These are phyloP conservation scores for Ramaria sp. DNA, from an alignment of 768 basidiomycete genomes.

Conservation along the genomic window DNA sequence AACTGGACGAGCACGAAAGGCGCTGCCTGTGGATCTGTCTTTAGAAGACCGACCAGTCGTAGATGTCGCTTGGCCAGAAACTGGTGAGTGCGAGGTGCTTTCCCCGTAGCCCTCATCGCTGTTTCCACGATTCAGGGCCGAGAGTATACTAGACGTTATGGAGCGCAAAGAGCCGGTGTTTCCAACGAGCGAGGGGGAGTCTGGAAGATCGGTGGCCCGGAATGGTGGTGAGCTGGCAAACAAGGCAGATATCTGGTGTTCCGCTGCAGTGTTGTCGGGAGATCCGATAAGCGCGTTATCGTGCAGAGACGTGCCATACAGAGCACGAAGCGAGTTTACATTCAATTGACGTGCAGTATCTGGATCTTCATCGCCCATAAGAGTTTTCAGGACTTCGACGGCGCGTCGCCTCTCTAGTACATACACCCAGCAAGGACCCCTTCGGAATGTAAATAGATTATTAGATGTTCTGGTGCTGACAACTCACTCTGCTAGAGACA, in stretches of 20 bases:
- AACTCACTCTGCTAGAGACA: constrained; percentile 70
- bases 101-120: constrained; percentile 19
- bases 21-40: constrained; percentile 25
- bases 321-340: constrained; percentile 59
- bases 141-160: constrained; percentile 36
- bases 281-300: constrained; percentile 72
- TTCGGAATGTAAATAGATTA: constrained; percentile 18
- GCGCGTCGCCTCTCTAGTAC: constrained; percentile 76
- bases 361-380: constrained; percentile 63
- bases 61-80: constrained; percentile 27
- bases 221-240: constrained; percentile 81
- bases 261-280: constrained; percentile 53
- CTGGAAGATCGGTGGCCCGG: constrained; percentile 52
- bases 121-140: constrained; percentile 20
- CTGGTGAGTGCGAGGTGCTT: constrained; percentile 11
- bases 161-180: constrained; percentile 26
- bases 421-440: constrained; percentile 87
- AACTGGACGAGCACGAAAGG: constrained; percentile 57
- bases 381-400: constrained; percentile 66
- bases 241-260: constrained; percentile 65
- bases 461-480: neutral
- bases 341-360: constrained; percentile 39
- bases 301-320: constrained; percentile 42
- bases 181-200: constrained; percentile 10
- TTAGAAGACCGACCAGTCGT: constrained; percentile 32